phyloP scores from a whole-genome alignment of 2,329 filamentous ascomycete species.

The Aspergillus unguis region DNA sequence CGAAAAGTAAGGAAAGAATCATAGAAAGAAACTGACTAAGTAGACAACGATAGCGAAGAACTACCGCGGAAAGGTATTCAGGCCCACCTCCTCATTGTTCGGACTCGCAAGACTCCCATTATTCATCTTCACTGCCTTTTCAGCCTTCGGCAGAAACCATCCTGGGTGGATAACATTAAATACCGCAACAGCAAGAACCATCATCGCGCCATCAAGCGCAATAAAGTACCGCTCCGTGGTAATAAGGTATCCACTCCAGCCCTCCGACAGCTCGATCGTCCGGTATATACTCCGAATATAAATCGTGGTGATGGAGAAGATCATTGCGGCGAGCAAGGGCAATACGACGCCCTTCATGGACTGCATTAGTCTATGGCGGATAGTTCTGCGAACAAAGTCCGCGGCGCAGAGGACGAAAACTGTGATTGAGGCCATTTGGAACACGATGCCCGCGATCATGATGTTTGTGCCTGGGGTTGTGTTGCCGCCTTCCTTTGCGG shows the following conservation, averaged over 20 bases:
- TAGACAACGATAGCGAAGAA: too few relatives aligned
- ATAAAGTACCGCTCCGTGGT: slow-evolving; percentile 51
- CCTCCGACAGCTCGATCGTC: slow-evolving; percentile 50
- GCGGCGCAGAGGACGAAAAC: slow-evolving; percentile 50
- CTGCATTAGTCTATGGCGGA: slow-evolving; percentile 24
- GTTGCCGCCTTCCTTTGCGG: slow-evolving; percentile 44
- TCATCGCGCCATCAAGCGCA: slow-evolving; percentile 49
- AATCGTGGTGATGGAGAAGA: slow-evolving; percentile 44
- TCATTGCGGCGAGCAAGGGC: slow-evolving; percentile 38
- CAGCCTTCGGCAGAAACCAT: slow-evolving; percentile 33
- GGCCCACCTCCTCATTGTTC: too few relatives aligned
- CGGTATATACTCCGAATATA: slow-evolving; percentile 51
- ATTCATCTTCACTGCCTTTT: slow-evolving; percentile 5
- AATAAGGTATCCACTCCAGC: slow-evolving; percentile 51
- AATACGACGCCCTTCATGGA: slow-evolving; percentile 25
- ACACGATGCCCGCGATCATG: slow-evolving; percentile 55
- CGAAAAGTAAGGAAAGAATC: too few relatives aligned
- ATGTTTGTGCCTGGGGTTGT: slow-evolving; percentile 50
- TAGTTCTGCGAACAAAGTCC: slow-evolving; percentile 45
- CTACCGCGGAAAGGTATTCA: too few relatives aligned
- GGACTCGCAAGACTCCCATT: slow-evolving; percentile 5
- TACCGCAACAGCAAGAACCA: slow-evolving; percentile 46
- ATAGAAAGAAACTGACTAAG: too few relatives aligned
- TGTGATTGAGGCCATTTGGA: slow-evolving; percentile 56
- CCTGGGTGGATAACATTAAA: slow-evolving; percentile 48